Evolutionary conservation across 2,329 filamentous ascomycete species (phyloP).

Genomic region (Apiospora arundinis): DNA sequence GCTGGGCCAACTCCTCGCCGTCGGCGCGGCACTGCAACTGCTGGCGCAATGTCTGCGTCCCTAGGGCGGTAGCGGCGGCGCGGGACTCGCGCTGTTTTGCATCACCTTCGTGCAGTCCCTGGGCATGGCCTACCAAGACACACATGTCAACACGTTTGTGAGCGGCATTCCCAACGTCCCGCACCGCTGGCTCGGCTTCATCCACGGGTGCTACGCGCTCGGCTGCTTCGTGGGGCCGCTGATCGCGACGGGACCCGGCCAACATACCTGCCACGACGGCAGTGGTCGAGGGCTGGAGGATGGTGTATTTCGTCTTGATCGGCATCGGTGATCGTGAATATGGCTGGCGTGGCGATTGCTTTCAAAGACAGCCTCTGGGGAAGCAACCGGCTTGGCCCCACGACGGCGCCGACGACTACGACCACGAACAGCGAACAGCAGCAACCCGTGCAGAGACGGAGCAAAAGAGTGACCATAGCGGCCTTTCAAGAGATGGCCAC

Average conservation of each 20-base stretch:
- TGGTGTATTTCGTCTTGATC: constrained; percentile 63
- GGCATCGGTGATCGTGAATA: constrained; percentile 58
- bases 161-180: constrained; percentile 53
- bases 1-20: constrained; percentile 60
- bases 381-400: constrained; percentile 21
- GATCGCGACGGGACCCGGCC: constrained; percentile 58
- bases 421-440: neutral
- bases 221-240: constrained; percentile 65
- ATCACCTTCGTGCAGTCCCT: constrained; percentile 63
- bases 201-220: constrained; percentile 67
- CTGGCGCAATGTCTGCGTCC: constrained; percentile 59
- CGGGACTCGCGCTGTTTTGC: constrained; percentile 58
- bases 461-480: constrained; percentile 32
- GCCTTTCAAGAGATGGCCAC: constrained; percentile 52
- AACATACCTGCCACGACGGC: constrained; percentile 28
- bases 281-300: constrained; percentile 51
- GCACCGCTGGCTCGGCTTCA: constrained; percentile 67
- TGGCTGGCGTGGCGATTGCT: constrained; percentile 51
- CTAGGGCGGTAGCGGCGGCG: constrained; percentile 55
- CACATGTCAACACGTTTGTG: constrained; percentile 68
- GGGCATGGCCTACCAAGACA: constrained; percentile 69
- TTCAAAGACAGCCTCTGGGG: constrained; percentile 56
- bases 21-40: constrained; percentile 63
- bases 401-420: neutral
- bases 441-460: neutral